A percentile compares a stretch with the other conserved stretches of the same genome.
Conservation (phyloP, 2,329 filamentous ascomycete species). For the Coleophoma cylindrospora region DNA sequence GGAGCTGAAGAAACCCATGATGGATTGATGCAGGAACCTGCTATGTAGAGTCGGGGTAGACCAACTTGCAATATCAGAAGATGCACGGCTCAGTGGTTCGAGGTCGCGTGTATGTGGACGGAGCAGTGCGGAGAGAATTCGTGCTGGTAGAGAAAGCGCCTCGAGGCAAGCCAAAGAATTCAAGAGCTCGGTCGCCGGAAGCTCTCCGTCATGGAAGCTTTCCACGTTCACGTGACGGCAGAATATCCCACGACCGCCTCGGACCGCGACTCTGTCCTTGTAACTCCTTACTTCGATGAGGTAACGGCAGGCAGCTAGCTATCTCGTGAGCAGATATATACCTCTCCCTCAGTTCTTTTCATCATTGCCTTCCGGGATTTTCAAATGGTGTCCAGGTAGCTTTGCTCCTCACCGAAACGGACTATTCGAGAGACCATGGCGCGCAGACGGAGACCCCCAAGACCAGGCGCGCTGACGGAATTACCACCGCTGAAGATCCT, state of each 20-base stretch:
- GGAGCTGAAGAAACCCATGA: constrained; percentile 46
- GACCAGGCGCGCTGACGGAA: constrained; percentile 61
- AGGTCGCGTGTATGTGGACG: too few relatives aligned
- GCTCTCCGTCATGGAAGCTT: neutral
- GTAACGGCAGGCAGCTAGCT: too few relatives aligned
- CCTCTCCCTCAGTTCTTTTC: too few relatives aligned
- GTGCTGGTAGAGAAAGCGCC: too few relatives aligned
- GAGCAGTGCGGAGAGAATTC: too few relatives aligned
- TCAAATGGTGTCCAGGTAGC: constrained; percentile 8
- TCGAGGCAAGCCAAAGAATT: too few relatives aligned
- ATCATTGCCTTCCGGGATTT: neutral
- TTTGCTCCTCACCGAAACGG: neutral
- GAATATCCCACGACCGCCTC: neutral
- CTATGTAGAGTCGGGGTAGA: too few relatives aligned
- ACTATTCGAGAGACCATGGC: constrained; percentile 13
- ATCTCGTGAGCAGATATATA: too few relatives aligned
- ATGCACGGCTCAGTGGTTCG: too few relatives aligned
- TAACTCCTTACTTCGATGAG: neutral
- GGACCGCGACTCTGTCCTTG: neutral
- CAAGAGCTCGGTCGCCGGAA: neutral
- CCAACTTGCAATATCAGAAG: too few relatives aligned
- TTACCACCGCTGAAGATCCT: constrained; percentile 63
- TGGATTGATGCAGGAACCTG: neutral
- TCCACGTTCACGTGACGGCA: neutral
- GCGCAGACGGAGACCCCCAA: constrained; percentile 54